phyloP scores from a whole-genome alignment of 75 land plant genomes.

The Sequoiadendron giganteum region DNA sequence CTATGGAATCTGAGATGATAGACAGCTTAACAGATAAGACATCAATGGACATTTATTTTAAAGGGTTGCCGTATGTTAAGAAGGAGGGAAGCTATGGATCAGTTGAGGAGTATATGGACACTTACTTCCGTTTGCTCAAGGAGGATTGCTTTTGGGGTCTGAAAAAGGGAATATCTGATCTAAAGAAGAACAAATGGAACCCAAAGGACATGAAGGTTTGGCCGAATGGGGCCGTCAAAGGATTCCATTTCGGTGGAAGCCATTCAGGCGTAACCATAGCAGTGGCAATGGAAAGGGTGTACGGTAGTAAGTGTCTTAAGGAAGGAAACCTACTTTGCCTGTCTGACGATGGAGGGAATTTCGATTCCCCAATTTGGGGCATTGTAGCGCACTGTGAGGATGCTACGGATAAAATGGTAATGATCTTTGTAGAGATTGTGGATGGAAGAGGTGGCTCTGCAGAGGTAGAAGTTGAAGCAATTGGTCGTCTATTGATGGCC shows the following conservation, averaged over 20 bases:
- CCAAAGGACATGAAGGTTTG: slow-evolving; percentile 17
- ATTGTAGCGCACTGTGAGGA: slow-evolving; percentile 13
- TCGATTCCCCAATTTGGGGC: slow-evolving; percentile 20
- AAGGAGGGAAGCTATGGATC: slow-evolving; percentile 17
- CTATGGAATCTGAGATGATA: background rate
- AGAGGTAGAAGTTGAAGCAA: background rate
- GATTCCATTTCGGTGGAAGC: slow-evolving; percentile 12
- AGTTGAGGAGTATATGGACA: slow-evolving; percentile 20
- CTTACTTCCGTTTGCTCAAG: slow-evolving; percentile 11
- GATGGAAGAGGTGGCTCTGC: background rate
- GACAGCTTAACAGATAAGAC: background rate
- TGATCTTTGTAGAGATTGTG: slow-evolving; percentile 13
- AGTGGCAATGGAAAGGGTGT: background rate
- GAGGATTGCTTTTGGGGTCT: slow-evolving; percentile 17
- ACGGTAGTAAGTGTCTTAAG: background rate
- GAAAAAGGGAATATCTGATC: slow-evolving; percentile 9
- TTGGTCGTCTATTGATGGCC: background rate
- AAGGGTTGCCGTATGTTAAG: slow-evolving; percentile 20
- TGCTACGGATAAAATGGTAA: background rate
- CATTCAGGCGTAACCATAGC: slow-evolving; percentile 14
- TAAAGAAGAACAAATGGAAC: background rate
- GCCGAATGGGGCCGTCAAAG: background rate
- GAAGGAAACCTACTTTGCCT: slow-evolving; percentile 17
- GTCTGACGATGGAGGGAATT: slow-evolving; percentile 18
- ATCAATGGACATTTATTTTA: background rate